Evolutionary conservation across 305 asterid genomes (phyloP), one percentile per base, ranked within the genome.

Genomic region (Caryopteris hybrid): DNA sequence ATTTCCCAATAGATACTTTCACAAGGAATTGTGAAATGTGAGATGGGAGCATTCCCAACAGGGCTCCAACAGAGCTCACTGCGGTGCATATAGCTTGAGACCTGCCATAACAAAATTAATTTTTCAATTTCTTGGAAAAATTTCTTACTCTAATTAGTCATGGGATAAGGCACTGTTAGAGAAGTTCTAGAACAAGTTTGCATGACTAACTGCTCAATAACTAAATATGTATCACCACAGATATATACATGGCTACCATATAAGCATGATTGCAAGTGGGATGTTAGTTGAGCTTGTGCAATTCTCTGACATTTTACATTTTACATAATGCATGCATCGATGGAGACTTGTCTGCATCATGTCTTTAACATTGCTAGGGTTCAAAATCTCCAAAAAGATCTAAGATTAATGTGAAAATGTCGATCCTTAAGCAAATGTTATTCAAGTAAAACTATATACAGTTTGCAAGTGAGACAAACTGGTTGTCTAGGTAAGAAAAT

Each of bases 31-130:
- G 80, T 12, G 82, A 68, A 53, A 81, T 50, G 66, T 69, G 67
- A 75, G 53, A 60, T 16, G 97, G 97, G 64, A 93, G 79, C 65
- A 56, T 75, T 73, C 95, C 92, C 36, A 93, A 47, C 31, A 87
- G 73, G 67, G 89, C 84, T 27, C 85, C 95, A 23, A 85, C 3
- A 33, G 79, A 80, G 76, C 99, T 81, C 61, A 83, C 9, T 59
- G 75, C 75, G 61, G 77, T 57, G 63, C 90, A 76, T 53, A 86
- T 61, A 64, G 75, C 52, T 31, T 79, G 68, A 52, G 92, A 85
- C 77, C 98, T 92, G 79, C 69, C 73, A 72, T 36, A 51, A 52
- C 1, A 17, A 51, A 56, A 23, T 34, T 61, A 41, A 46, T 45
- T 47, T 50, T 48, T 68, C 57, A 61, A 20, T 46, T 21, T 14